phyloP scores from a whole-genome alignment of 176 grass and related monocot species.

The Ampelocalamus luodianensis region DNA sequence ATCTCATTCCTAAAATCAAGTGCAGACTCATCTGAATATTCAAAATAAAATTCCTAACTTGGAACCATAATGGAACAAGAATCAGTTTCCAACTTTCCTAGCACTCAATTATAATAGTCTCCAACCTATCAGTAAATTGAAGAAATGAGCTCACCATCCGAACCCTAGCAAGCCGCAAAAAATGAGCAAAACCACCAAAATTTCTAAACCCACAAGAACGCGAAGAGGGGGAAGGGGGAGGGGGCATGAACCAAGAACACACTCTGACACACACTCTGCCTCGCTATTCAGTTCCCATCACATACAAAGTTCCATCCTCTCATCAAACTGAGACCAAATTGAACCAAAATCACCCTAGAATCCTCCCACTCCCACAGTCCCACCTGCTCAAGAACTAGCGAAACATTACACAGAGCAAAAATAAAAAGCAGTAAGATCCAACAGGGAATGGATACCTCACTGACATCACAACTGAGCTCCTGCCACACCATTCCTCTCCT shows the following conservation, averaged over 20 bases:
- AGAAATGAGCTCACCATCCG: background rate
- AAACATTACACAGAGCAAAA: background rate
- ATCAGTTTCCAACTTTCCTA: background rate
- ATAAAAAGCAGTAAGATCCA: background rate
- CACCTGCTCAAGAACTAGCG: background rate
- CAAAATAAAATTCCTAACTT: background rate
- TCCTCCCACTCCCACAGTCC: background rate
- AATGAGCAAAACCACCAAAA: background rate
- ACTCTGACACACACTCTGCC: background rate
- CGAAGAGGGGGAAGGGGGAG: no score
- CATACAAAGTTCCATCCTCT: background rate
- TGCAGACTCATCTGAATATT: background rate
- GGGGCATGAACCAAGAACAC: background rate
- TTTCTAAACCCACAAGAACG: background rate
- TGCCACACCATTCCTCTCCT: background rate
- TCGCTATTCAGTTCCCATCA: conserved; percentile 24
- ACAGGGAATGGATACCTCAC: conserved; percentile 13
- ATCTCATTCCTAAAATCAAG: background rate
- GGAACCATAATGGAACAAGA: background rate
- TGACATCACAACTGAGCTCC: background rate
- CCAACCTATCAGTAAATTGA: background rate
- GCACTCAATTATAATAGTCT: background rate
- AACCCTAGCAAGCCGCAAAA: background rate
- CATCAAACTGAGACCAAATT: background rate
- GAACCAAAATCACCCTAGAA: background rate